Base-by-base conservation (phyloP, 2,329 filamentous ascomycete genomes). In the Arthrobotrys iridis region DNA sequence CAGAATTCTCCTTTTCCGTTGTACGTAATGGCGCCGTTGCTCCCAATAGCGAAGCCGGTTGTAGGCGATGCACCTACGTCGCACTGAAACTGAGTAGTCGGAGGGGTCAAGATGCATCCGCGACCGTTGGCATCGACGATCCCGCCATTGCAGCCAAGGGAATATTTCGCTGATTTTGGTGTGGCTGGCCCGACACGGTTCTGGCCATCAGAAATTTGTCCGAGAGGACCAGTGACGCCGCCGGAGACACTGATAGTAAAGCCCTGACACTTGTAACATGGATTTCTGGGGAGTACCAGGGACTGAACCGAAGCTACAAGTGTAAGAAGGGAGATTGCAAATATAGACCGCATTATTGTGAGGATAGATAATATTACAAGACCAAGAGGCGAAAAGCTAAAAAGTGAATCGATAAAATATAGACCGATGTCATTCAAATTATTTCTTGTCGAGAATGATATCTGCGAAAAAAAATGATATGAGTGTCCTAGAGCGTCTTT, bases 61-160 rank as follows among this genome's bases (percentile, higher is more conserved):
- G 83, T 84, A 7, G 86, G 85, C 11, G 79, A 77, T 10, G 85
- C 85, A 50, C 86, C 85, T 18, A 79, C 77, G 77, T 91, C 88
- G 78, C 89, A 90, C 79, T 90, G 88, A 72, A 88, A 86, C 52
- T 89, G 86, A 26, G 84, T 85, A 0, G 87, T 88, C 0, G 86
- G 85, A 41, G 85, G 83, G 77, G 88, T 90, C 79, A 90, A 82
- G 81, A 89, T 88, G 79, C 89, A 91, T 18, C 88, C 88, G 68
- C 87, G 84, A 46, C 86, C 85, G 52, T 83, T 83, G 52, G 82
- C 80, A 79, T 90, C 89, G 15, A 83, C 86, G 74, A 91, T 84
- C 20, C 81, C 83, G 46, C 86, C 85, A 59, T 84, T 84, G 13
- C 83, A 83, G 76, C 85, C 83, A 78, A 90, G 84, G 68, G 84